These are phyloP conservation scores for Didymella pomorum DNA, from an alignment of 2,329 filamentous ascomycete species.

Conservation along the genomic window DNA sequence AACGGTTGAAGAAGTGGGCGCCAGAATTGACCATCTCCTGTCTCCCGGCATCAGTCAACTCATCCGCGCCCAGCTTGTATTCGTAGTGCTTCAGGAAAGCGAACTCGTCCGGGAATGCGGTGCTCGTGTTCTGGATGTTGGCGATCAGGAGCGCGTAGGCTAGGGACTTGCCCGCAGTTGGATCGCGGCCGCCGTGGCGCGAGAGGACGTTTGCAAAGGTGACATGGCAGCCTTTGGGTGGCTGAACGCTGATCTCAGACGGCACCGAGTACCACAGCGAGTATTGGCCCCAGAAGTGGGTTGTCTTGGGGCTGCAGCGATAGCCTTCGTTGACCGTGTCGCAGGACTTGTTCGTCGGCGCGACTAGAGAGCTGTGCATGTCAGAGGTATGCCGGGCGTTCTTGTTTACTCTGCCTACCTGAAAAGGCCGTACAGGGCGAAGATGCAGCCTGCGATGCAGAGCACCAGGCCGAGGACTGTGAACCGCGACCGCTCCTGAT, in stretches of 20 bases:
- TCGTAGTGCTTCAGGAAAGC: slow-evolving; percentile 75
- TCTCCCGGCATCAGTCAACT: slow-evolving; percentile 73
- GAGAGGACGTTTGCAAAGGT: slow-evolving; percentile 85
- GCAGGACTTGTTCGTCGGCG: slow-evolving; percentile 51
- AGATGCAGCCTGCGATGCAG: slow-evolving; percentile 28
- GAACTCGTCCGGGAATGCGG: slow-evolving; percentile 67
- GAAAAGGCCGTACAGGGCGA: slow-evolving; percentile 35
- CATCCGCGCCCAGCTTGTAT: slow-evolving; percentile 74
- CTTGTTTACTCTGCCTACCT: slow-evolving; percentile 28
- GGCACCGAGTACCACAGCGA: slow-evolving; percentile 82
- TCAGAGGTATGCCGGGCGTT: slow-evolving; percentile 12
- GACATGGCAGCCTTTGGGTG: slow-evolving; percentile 74
- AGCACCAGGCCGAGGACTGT: slow-evolving; percentile 26
- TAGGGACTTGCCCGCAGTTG: slow-evolving; percentile 72
- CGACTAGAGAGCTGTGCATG: slow-evolving; percentile 28
- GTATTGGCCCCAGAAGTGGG: slow-evolving; percentile 85
- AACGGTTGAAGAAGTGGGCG: slow-evolving; percentile 76
- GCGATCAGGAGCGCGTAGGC: slow-evolving; percentile 70
- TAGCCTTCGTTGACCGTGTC: slow-evolving; percentile 66
- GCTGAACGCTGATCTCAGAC: slow-evolving; percentile 66
- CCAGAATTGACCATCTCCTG: slow-evolving; percentile 78
- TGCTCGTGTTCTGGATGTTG: slow-evolving; percentile 67
- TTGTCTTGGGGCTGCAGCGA: slow-evolving; percentile 67
- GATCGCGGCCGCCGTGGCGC: slow-evolving; percentile 84
- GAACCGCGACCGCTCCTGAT: slow-evolving; percentile 19